These are phyloP conservation scores for Fusarium sp. DNA, from an alignment of 2,329 filamentous ascomycete species.

Conservation along the genomic window DNA sequence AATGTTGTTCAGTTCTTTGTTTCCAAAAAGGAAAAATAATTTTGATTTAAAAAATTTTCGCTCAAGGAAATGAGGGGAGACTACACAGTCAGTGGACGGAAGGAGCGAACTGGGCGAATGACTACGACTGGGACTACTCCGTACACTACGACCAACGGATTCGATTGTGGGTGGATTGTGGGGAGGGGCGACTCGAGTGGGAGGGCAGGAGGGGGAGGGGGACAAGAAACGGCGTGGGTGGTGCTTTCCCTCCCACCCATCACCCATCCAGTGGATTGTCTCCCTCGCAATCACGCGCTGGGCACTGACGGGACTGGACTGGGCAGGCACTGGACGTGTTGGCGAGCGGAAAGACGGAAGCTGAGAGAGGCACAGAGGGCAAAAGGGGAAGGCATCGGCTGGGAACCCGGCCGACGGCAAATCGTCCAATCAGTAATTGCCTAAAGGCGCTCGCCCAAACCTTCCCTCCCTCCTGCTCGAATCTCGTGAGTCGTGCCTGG, in stretches of 20 bases:
- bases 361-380: not conserved
- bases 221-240: conserved; percentile 19
- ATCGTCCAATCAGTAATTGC: conserved; percentile 21
- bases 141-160: conserved; percentile 34
- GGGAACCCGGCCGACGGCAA: not conserved
- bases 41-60: conserved; percentile 47
- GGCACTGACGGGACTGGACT: conserved; percentile 3
- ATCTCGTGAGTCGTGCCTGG: conserved; percentile 11
- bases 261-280: conserved; percentile 7
- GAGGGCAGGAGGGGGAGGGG: conserved; percentile 11
- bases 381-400: conserved; percentile 20
- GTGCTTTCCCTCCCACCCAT: conserved; percentile 3
- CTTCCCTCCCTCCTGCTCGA: conserved; percentile 1
- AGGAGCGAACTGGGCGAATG: conserved; percentile 31
- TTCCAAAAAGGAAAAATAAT: conserved; percentile 33
- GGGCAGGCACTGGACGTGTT: conserved; percentile 7
- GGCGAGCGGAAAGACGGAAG: conserved; percentile 5
- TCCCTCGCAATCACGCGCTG: conserved; percentile 25
- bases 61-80: conserved; percentile 47
- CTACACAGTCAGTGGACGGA: conserved; percentile 17
- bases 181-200: conserved; percentile 33
- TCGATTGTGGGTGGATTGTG: conserved; percentile 39
- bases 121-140: conserved; percentile 22
- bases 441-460: conserved; percentile 1
- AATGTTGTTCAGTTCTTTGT: conserved; percentile 36